Percentiles rank a stretch among this genome's conserved stretches.
These are phyloP conservation scores for Tinospora cordifolia DNA, from an alignment of 164 flowering plant species.

Conservation along the genomic window DNA sequence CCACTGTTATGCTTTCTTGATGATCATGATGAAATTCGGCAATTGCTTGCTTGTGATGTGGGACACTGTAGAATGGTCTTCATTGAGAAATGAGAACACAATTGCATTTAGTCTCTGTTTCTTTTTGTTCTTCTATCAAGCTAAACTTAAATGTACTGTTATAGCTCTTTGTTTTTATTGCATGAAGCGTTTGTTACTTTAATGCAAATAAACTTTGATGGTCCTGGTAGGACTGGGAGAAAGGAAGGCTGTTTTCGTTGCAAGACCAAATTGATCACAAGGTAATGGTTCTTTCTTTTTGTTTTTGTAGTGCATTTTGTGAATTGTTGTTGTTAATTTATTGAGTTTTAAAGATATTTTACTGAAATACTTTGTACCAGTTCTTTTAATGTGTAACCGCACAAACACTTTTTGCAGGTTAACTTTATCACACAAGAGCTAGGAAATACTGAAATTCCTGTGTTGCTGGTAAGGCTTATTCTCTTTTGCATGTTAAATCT, in stretches of 20 bases:
- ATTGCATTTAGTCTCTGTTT: neutral
- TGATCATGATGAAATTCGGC: neutral
- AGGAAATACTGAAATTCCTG: slow-evolving; percentile 41
- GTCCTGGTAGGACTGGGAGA: slow-evolving; percentile 59
- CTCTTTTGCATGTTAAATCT: neutral
- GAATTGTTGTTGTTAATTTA: neutral
- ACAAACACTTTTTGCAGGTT: slow-evolving; percentile 29
- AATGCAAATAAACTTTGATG: slow-evolving; percentile 10
- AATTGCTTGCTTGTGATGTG: neutral
- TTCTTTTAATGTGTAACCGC: neutral
- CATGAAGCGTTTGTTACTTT: neutral
- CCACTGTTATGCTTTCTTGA: neutral
- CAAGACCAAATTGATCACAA: slow-evolving; percentile 85
- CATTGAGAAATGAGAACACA: neutral
- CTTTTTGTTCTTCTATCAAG: neutral
- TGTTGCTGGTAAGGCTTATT: slow-evolving; percentile 53
- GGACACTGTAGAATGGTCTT: neutral
- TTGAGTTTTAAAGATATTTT: neutral
- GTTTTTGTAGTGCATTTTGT: neutral
- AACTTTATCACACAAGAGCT: slow-evolving; percentile 60
- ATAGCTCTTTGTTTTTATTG: neutral
- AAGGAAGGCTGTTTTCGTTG: slow-evolving; percentile 63
- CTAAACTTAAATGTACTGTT: neutral
- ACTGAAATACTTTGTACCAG: neutral
- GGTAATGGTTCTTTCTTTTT: slow-evolving; percentile 31